Conservation (phyloP, 2,329 filamentous ascomycete species). For the Phaeosphaeria sp. region DNA sequence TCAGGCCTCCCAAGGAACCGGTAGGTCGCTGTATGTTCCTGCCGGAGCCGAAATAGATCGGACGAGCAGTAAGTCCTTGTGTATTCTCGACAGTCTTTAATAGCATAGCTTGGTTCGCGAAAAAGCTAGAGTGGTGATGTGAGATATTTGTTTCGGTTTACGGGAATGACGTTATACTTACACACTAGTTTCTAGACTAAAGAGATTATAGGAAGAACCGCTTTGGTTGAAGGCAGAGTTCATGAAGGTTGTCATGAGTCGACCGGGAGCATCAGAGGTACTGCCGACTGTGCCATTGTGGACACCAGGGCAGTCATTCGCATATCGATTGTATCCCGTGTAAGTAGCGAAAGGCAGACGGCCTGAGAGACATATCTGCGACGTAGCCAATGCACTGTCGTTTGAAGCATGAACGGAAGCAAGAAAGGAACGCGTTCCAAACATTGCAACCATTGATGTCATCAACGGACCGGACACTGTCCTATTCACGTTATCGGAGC, state of each 20-base stretch:
- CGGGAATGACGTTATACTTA: neutral
- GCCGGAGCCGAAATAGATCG: slow-evolving; percentile 3
- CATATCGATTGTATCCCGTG: neutral
- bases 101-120: slow-evolving; percentile 12
- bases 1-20: neutral
- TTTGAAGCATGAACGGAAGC: slow-evolving; percentile 2
- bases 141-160: neutral
- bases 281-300: neutral
- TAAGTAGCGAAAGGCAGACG: slow-evolving; percentile 9
- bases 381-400: neutral
- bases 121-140: neutral
- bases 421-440: slow-evolving; percentile 7
- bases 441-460: slow-evolving; percentile 9
- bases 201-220: too few relatives aligned
- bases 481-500: neutral
- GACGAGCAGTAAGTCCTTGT: slow-evolving; percentile 4
- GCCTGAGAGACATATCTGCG: slow-evolving; percentile 6
- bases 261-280: neutral
- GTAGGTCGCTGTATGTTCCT: neutral
- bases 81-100: slow-evolving; percentile 6
- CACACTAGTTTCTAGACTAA: neutral
- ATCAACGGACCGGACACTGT: slow-evolving; percentile 9
- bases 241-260: slow-evolving; percentile 1
- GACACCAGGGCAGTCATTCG: neutral
- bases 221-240: neutral